Conservation (phyloP, 768 basidiomycete species). For the Nidularia pulvinata region DNA sequence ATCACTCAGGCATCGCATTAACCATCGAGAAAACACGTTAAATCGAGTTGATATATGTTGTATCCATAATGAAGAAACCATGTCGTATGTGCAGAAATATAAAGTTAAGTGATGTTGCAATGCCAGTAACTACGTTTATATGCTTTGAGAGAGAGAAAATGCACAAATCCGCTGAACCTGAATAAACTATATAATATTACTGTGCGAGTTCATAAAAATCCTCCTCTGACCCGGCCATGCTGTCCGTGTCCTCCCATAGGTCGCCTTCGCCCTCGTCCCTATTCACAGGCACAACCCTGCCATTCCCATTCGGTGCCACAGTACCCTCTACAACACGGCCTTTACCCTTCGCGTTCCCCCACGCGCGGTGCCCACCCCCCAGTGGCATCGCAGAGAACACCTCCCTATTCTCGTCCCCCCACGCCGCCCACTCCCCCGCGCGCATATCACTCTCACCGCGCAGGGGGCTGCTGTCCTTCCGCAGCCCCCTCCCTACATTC, state of each 20-base stretch:
- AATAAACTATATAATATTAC: too few species aligned
- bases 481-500: background rate
- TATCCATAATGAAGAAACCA: too few species aligned
- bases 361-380: background rate
- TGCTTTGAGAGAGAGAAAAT: too few species aligned
- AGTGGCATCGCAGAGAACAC: background rate
- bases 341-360: background rate
- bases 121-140: too few species aligned
- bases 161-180: too few species aligned
- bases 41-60: too few species aligned
- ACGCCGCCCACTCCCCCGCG: background rate
- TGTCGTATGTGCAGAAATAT: too few species aligned
- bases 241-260: constrained; percentile 20
- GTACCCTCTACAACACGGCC: background rate
- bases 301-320: background rate
- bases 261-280: constrained; percentile 14
- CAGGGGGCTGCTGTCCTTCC: background rate
- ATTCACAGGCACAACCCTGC: background rate
- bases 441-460: background rate
- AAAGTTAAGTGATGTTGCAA: too few species aligned
- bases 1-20: too few species aligned
- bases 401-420: background rate
- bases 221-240: constrained; percentile 12
- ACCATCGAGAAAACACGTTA: too few species aligned
- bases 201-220: background rate